These are phyloP conservation scores for Phaeosphaeria sp. DNA, from an alignment of 2,329 filamentous ascomycete species.

Conservation along the genomic window DNA sequence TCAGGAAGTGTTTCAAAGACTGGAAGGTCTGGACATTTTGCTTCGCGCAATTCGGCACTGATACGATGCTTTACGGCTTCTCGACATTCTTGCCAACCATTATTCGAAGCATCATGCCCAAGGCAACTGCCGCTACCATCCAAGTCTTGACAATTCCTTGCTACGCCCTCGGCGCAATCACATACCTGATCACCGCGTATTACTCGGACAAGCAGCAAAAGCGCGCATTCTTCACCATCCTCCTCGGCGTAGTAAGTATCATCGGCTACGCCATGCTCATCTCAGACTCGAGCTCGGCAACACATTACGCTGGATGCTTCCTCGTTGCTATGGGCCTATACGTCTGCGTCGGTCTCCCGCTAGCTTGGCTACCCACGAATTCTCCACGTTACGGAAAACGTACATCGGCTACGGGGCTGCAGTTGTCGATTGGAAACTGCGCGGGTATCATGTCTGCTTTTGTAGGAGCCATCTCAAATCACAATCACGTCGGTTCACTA, in stretches of 20 bases:
- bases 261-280: conserved; percentile 74
- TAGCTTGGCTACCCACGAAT: conserved; percentile 70
- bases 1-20: conserved; percentile 70
- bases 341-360: conserved; percentile 60
- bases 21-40: conserved; percentile 79
- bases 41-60: conserved; percentile 72
- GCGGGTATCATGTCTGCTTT: conserved; percentile 78
- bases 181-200: conserved; percentile 70
- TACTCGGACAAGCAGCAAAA: conserved; percentile 72
- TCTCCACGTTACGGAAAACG: conserved; percentile 77
- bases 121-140: conserved; percentile 68
- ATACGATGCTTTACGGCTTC: conserved; percentile 80
- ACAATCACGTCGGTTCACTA: conserved; percentile 2
- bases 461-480: conserved; percentile 50
- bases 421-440: conserved; percentile 73
- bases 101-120: conserved; percentile 69
- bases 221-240: conserved; percentile 68
- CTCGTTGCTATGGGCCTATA: conserved; percentile 78
- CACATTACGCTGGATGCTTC: conserved; percentile 78
- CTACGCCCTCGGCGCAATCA: conserved; percentile 74
- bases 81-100: conserved; percentile 82
- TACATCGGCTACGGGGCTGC: conserved; percentile 73
- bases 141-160: conserved; percentile 81
- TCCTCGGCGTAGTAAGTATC: conserved; percentile 68
- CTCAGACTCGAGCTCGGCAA: conserved; percentile 64